phyloP scores from a whole-genome alignment of 2,329 filamentous ascomycete species.

The Helotiales sp. region DNA sequence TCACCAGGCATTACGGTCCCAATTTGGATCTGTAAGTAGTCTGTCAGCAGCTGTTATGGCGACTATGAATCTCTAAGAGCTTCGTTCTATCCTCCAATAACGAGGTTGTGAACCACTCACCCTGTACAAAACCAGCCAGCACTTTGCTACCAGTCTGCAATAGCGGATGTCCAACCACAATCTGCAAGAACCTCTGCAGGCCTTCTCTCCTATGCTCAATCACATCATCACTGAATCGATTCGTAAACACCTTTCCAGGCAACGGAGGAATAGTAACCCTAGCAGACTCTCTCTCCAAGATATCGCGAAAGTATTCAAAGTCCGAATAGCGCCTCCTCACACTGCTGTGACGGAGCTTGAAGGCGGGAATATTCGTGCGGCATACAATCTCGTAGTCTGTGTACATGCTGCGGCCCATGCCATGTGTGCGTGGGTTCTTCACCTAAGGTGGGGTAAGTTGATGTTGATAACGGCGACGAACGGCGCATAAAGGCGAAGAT shows the following conservation, averaged over 20 bases:
- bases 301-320: conserved; percentile 98
- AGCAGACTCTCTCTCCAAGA: conserved; percentile 91
- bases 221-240: conserved; percentile 96
- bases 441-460: conserved; percentile 56
- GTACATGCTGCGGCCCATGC: conserved; percentile 94
- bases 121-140: conserved; percentile 93
- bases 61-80: no score
- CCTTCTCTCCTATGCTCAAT: conserved; percentile 93
- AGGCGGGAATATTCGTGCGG: conserved; percentile 97
- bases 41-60: conserved; percentile 18
- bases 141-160: conserved; percentile 98
- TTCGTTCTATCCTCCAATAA: neutral
- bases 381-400: conserved; percentile 98
- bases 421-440: conserved; percentile 89
- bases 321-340: conserved; percentile 95
- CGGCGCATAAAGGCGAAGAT: neutral
- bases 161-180: conserved; percentile 93
- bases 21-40: conserved; percentile 66
- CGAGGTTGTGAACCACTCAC: conserved; percentile 49
- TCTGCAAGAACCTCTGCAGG: conserved; percentile 93
- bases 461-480: conserved; percentile 2
- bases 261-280: conserved; percentile 94
- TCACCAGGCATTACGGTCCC: conserved; percentile 91
- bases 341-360: conserved; percentile 87
- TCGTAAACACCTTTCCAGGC: conserved; percentile 96